phyloP scores from a whole-genome alignment of 495 filamentous ascomycete species.

The Aspergillus ellipticus region DNA sequence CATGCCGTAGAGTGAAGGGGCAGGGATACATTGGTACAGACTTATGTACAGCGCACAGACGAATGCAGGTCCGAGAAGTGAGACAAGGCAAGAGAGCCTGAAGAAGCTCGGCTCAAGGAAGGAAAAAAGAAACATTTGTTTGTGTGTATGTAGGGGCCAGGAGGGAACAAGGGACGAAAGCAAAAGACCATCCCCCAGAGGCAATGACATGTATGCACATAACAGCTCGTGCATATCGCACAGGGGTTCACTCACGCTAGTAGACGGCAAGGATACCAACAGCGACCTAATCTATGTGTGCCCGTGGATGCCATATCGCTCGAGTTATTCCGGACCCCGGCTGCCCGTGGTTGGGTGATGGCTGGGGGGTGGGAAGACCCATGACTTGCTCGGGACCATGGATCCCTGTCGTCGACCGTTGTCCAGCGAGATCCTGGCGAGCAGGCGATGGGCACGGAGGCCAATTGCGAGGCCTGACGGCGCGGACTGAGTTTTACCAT shows the following conservation, averaged over 20 bases:
- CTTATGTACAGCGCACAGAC: not conserved
- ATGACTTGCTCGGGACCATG: conserved; percentile 21
- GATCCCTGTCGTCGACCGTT: conserved; percentile 11
- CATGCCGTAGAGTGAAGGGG: not conserved
- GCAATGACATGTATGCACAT: too few species aligned
- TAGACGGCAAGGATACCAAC: too few species aligned
- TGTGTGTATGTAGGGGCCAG: not conserved
- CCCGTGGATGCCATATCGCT: not conserved
- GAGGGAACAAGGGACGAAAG: not conserved
- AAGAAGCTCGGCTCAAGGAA: not conserved
- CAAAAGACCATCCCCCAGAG: not conserved
- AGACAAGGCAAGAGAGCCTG: not conserved
- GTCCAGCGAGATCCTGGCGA: not conserved
- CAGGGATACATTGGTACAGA: too few species aligned
- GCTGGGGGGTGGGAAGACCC: conserved; percentile 10
- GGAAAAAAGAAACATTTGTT: not conserved
- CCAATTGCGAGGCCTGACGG: conserved; percentile 5
- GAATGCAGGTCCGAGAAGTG: not conserved
- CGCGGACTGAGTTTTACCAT: conserved; percentile 4
- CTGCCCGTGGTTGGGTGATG: not conserved
- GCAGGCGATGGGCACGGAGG: not conserved
- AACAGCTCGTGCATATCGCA: too few species aligned
- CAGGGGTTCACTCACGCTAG: too few species aligned
- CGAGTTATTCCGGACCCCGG: not conserved
- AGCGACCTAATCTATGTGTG: not conserved